phyloP scores from a whole-genome alignment of 169 alveolate species.

The Plasmodium fragile region DNA sequence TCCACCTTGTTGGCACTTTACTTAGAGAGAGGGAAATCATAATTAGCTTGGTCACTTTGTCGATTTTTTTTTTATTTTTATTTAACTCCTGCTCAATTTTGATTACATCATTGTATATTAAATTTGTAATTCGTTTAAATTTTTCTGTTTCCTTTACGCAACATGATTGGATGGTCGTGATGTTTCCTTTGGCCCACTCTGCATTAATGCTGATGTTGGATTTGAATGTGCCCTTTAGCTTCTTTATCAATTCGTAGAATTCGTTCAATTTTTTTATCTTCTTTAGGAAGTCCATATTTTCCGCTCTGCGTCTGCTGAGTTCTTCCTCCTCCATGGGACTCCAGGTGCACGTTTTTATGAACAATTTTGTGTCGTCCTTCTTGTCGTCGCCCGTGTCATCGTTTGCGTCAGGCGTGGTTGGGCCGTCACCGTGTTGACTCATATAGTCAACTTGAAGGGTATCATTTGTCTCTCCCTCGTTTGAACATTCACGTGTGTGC shows the following conservation, averaged over 20 bases:
- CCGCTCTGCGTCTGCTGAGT: not conserved
- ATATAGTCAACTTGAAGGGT: not conserved
- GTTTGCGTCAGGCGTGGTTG: not conserved
- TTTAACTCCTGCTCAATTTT: slow-evolving; percentile 56
- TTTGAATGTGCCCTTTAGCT: slow-evolving; percentile 41
- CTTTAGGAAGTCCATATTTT: slow-evolving; percentile 30
- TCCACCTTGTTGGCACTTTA: slow-evolving; percentile 52
- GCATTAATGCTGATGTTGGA: slow-evolving; percentile 25
- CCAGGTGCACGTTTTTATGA: not conserved
- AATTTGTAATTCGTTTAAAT: slow-evolving; percentile 49
- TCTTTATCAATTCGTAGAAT: slow-evolving; percentile 64
- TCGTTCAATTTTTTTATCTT: slow-evolving; percentile 55
- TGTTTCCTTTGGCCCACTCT: slow-evolving; percentile 42
- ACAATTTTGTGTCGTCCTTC: not conserved
- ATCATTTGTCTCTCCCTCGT: not conserved
- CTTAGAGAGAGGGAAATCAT: slow-evolving; percentile 36
- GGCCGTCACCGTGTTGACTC: not conserved
- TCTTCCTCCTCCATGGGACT: not conserved
- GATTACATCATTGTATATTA: slow-evolving; percentile 21
- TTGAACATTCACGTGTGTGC: not conserved
- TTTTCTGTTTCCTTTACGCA: slow-evolving; percentile 51
- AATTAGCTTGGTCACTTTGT: slow-evolving; percentile 27
- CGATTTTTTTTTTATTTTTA: slow-evolving; percentile 46
- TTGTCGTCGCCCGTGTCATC: not conserved
- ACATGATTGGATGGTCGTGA: slow-evolving; percentile 52